A percentile compares a stretch with the other conserved stretches of the same genome.
Evolutionary conservation across 2,329 filamentous ascomycete species (phyloP).

Genomic region (Calycina marina): DNA sequence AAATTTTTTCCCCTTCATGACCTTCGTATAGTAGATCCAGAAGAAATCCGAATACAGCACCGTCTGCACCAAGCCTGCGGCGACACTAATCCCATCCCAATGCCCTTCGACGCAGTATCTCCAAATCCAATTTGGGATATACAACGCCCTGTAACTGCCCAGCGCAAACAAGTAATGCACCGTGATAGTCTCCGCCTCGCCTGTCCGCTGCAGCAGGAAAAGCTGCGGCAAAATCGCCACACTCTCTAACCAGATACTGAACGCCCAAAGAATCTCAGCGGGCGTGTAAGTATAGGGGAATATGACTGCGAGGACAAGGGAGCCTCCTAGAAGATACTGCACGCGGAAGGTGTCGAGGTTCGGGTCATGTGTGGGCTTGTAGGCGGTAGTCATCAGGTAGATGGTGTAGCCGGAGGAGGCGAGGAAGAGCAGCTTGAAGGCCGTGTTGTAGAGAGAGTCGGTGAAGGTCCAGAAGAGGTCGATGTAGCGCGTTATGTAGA

Average conservation of each 20-base stretch:
- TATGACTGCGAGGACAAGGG: slow-evolving; percentile 62
- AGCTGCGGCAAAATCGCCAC: slow-evolving; percentile 95
- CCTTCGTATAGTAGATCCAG: slow-evolving; percentile 98
- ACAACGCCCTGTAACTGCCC: slow-evolving; percentile 79
- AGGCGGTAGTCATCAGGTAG: slow-evolving; percentile 95
- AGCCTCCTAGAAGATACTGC: slow-evolving; percentile 78
- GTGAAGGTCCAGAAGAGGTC: slow-evolving; percentile 80
- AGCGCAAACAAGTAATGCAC: slow-evolving; percentile 95
- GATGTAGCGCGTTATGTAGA: slow-evolving; percentile 88
- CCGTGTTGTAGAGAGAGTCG: slow-evolving; percentile 62
- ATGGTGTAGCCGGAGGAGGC: slow-evolving; percentile 81
- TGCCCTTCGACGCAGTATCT: slow-evolving; percentile 69
- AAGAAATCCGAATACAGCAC: slow-evolving; percentile 98
- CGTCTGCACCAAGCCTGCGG: slow-evolving; percentile 86
- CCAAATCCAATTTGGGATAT: slow-evolving; percentile 98
- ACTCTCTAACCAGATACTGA: slow-evolving; percentile 94
- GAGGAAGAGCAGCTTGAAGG: slow-evolving; percentile 96
- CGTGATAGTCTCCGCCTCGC: slow-evolving; percentile 98
- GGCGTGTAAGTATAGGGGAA: slow-evolving; percentile 75
- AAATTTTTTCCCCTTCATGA: slow-evolving; percentile 78
- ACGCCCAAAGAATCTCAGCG: slow-evolving; percentile 88
- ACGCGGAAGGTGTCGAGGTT: slow-evolving; percentile 97
- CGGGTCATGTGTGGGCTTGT: slow-evolving; percentile 93
- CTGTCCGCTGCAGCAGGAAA: slow-evolving; percentile 95
- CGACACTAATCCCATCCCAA: slow-evolving; percentile 74